These are phyloP conservation scores for Pseudocercospora fijiensis DNA, from an alignment of 2,329 filamentous ascomycete species.

Conservation along the genomic window DNA sequence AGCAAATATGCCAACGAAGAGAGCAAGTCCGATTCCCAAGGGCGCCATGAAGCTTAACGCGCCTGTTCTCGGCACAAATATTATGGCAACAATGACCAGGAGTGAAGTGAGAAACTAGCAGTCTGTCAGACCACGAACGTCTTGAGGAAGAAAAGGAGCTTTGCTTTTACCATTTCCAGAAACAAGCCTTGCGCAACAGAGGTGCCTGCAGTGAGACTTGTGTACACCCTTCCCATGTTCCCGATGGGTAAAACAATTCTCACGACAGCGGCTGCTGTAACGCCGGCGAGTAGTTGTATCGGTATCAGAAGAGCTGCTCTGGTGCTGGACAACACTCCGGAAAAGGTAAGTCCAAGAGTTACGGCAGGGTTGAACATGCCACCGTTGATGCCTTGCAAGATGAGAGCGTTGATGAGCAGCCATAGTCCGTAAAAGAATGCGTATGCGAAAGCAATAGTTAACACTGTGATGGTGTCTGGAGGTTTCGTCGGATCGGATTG, in stretches of 20 bases:
- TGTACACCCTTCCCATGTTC: slow-evolving; percentile 31
- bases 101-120: slow-evolving; percentile 35
- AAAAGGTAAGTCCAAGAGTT: slow-evolving; percentile 35
- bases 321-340: slow-evolving; percentile 27
- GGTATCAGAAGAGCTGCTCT: slow-evolving; percentile 34
- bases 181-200: slow-evolving; percentile 36
- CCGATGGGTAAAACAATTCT: slow-evolving; percentile 33
- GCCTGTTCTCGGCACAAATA: slow-evolving; percentile 35
- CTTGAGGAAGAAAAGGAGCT: not conserved
- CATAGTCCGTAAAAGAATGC: slow-evolving; percentile 35
- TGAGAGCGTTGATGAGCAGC: slow-evolving; percentile 36
- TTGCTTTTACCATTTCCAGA: slow-evolving; percentile 35
- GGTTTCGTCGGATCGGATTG: slow-evolving; percentile 24
- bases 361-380: slow-evolving; percentile 38
- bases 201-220: slow-evolving; percentile 30
- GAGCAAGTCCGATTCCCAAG: slow-evolving; percentile 29
- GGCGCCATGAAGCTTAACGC: slow-evolving; percentile 33
- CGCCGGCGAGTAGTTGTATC: slow-evolving; percentile 35
- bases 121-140: slow-evolving; percentile 2
- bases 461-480: slow-evolving; percentile 22
- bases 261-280: slow-evolving; percentile 36
- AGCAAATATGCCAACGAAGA: slow-evolving; percentile 26
- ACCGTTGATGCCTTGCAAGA: slow-evolving; percentile 34
- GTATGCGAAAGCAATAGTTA: slow-evolving; percentile 34
- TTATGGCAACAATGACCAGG: slow-evolving; percentile 37